phyloP scores from a whole-genome alignment of 768 basidiomycete species.

The Russula brevipes region DNA sequence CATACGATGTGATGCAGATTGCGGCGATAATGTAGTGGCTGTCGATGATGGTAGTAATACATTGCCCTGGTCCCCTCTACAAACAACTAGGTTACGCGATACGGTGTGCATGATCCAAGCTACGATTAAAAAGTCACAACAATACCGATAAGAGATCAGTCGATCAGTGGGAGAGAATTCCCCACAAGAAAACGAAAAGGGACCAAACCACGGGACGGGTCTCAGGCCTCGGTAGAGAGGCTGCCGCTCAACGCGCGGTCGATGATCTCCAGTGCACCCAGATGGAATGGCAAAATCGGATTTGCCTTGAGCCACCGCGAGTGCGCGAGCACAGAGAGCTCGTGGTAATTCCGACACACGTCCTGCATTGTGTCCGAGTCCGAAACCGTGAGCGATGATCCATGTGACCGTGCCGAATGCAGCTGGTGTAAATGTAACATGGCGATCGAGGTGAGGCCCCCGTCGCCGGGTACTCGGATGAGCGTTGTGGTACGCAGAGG shows the following conservation, averaged over 20 bases:
- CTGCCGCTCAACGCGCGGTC: constrained; percentile 36
- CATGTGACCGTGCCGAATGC: constrained; percentile 41
- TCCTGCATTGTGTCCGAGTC: constrained; percentile 43
- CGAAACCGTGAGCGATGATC: constrained; percentile 35
- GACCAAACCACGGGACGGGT: not conserved
- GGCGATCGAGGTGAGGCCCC: constrained; percentile 39
- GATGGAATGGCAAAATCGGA: constrained; percentile 63
- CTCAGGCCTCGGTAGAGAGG: constrained; percentile 26
- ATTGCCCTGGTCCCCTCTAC: constrained; percentile 18
- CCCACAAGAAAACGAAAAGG: constrained; percentile 7
- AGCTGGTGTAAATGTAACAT: constrained; percentile 64
- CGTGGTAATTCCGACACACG: constrained; percentile 63
- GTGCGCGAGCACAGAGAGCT: constrained; percentile 57
- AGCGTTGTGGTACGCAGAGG: constrained; percentile 57
- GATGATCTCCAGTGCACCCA: constrained; percentile 68
- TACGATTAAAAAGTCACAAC: constrained; percentile 10
- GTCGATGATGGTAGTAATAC: constrained; percentile 22
- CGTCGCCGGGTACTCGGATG: constrained; percentile 47
- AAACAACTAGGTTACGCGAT: constrained; percentile 16
- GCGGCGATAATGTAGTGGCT: constrained; percentile 20
- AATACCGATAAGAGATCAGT: not conserved
- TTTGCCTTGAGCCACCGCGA: constrained; percentile 44
- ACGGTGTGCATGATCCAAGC: constrained; percentile 20
- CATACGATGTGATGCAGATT: not conserved
- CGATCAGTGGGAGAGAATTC: not conserved